Evolutionary conservation across 441 rosid genomes (phyloP), one percentile per base, ranked within the genome.

Genomic region (Erodium texanum): DNA sequence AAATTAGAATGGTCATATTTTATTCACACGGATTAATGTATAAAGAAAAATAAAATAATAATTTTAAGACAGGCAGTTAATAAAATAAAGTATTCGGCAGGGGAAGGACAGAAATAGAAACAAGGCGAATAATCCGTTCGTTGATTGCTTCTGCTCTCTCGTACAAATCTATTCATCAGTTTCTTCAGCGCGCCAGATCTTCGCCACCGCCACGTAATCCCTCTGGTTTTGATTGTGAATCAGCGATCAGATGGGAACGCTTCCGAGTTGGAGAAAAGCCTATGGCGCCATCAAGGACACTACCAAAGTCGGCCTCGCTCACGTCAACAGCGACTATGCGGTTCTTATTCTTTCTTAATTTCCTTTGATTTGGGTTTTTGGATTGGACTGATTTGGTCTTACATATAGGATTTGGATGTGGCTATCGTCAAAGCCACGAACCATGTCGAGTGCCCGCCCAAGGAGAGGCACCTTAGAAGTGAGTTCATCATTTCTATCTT

Each of bases 251-350:
- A 32, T 94, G 99, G 99, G 89, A 45, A 88, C 99, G 70, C 93
- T 94, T 29, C 97, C 89, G 83, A 85, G 94, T 12, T 94, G 96
- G 96, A 83, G 98, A 67, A 90, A 84, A 75, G 98, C 99, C 41
- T 94, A 88, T 62, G 99, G 98, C 64, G 99, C 98, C 72, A 79
- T 94, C 78, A 94, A 94, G 71, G 99, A 94, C 70, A 68, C 87
- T 85, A 94, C 99, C 79, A 94, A 94, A 92, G 98, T 94, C 83
- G 99, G 99, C 48, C 93, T 94, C 64, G 98, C 97, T 73, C 99
- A 93, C 66, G 98, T 94, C 79, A 94, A 94, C 82, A 89, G 97
- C 81, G 99, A 94, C 74, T 92, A 77, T 73, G 97, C 99, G 80
- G 99, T 94, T 77, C 68, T 22, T 62, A 65, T 32, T 24, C 56